Evolutionary conservation across 129 eudicot genomes (phyloP).

Genomic region (Artemisia annua): DNA sequence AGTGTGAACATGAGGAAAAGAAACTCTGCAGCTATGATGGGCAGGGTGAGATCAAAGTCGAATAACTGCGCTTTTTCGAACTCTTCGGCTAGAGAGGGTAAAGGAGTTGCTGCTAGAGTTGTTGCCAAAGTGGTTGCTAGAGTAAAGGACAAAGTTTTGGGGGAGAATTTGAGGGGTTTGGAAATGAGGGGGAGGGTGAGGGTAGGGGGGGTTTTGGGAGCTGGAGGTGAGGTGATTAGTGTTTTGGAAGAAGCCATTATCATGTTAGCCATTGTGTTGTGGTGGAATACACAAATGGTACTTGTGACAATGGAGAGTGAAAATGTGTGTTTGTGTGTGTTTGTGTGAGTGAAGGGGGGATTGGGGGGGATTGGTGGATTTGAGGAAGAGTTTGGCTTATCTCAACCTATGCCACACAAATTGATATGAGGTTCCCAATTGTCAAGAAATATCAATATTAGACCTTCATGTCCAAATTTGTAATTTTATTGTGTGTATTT

Average conservation of each 20-base stretch:
- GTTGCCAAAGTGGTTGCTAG: constrained; percentile 31
- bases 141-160: constrained; percentile 35
- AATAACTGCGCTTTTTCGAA: constrained; percentile 85
- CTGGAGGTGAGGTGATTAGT: constrained; percentile 55
- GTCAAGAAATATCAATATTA: background rate
- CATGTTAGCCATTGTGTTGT: constrained; percentile 68
- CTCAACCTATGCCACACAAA: constrained; percentile 67
- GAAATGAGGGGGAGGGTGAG: constrained; percentile 19
- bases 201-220: constrained; percentile 35
- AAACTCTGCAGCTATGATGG: constrained; percentile 74
- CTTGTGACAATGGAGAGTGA: constrained; percentile 3
- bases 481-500: no score
- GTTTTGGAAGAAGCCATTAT: constrained; percentile 79
- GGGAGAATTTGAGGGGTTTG: constrained; percentile 18
- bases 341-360: constrained; percentile 13
- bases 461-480: no score
- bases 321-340: constrained; percentile 5
- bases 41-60: constrained; percentile 90
- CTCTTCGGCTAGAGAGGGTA: constrained; percentile 82
- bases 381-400: constrained; percentile 32
- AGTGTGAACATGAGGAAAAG: constrained; percentile 78
- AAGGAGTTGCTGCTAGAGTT: constrained; percentile 54
- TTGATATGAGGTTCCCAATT: constrained; percentile 40
- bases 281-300: background rate
- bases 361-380: background rate